Conservation (phyloP, 176 grass and related monocot species). For the Aegilops longissima region DNA sequence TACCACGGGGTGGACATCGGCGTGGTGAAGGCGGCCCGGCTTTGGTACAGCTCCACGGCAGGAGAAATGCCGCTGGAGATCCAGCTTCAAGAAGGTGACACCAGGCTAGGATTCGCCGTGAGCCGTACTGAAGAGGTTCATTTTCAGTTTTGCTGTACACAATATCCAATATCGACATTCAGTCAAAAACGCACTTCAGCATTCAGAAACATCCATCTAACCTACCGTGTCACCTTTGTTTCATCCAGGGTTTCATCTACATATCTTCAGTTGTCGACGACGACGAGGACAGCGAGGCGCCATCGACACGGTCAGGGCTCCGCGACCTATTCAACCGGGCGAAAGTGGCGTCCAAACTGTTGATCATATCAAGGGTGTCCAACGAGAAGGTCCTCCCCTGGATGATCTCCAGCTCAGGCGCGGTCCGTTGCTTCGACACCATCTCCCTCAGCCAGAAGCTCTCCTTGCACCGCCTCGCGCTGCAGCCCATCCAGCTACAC, state of each 20-base stretch:
- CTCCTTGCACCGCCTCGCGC: conserved; percentile 60
- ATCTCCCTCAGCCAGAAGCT: conserved; percentile 89
- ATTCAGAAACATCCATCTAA: not conserved
- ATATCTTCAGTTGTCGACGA: conserved; percentile 66
- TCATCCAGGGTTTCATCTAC: conserved; percentile 77
- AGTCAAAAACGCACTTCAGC: not conserved
- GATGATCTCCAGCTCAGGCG: conserved; percentile 66
- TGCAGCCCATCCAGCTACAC: conserved; percentile 68
- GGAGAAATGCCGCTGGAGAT: conserved; percentile 69
- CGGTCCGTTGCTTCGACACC: conserved; percentile 82
- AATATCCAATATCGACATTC: not conserved
- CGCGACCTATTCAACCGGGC: conserved; percentile 56
- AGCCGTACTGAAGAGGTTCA: conserved; percentile 68
- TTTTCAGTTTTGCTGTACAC: not conserved
- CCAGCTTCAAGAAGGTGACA: conserved; percentile 61
- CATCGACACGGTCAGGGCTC: conserved; percentile 71
- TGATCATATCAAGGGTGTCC: conserved; percentile 74
- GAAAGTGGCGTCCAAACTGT: conserved; percentile 49
- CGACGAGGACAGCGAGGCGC: conserved; percentile 39
- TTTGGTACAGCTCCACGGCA: conserved; percentile 64
- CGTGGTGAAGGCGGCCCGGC: conserved; percentile 71
- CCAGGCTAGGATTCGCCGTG: conserved; percentile 72
- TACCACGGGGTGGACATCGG: conserved; percentile 84
- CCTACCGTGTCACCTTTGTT: not conserved
- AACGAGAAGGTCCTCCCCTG: conserved; percentile 84